Base-by-base conservation (phyloP, 805 yeast species). In the Saturnispora kantuleensis region DNA sequence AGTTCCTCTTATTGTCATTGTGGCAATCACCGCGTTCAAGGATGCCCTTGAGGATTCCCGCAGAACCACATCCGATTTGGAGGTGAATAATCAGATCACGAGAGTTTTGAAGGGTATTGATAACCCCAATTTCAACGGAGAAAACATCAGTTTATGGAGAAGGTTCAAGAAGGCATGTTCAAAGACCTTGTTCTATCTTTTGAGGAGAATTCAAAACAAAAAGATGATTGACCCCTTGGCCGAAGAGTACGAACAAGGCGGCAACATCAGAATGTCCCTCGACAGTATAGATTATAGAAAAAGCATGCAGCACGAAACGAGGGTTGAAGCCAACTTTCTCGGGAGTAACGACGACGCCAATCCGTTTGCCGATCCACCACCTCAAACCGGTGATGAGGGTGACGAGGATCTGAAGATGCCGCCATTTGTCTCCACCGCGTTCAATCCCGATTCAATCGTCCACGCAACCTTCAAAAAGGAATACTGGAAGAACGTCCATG, bases 1-100 rank as follows among this genome's bases (percentile, higher is more conserved):
- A 5, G 90, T 82, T 29, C 94, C 94, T 2, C 70, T 84, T 58
- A 79, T 84, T 60, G 90, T 81, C 37, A 84, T 84, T 63, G 85
- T 84, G 21, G 59, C 68, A 9, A 71, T 84, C 38, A 84, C 94
- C 1, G 89, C 87, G 0, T 67, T 81, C 47, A 82, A 82, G 54
- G 94, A 84, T 63, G 93, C 86, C 1, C 64, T 84, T 37, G 94
- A 84, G 62, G 94, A 84, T 60, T 82, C 85, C 9, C 69, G 87
- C 60, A 72, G 94, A 64, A 79, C 87, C 0, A 67, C 72, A 2
- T 64, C 79, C 35, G 94, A 84, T 63, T 63, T 81, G 58, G 87
- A 84, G 60, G 77, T 84, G 32, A 84, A 84, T 59, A 84, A 84
- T 59, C 84, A 83, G 41, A 65, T 69, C 31, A 81, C 88, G 0